These are phyloP conservation scores for Posidonia australis DNA, from an alignment of 106 monocot genomes.

Conservation along the genomic window DNA sequence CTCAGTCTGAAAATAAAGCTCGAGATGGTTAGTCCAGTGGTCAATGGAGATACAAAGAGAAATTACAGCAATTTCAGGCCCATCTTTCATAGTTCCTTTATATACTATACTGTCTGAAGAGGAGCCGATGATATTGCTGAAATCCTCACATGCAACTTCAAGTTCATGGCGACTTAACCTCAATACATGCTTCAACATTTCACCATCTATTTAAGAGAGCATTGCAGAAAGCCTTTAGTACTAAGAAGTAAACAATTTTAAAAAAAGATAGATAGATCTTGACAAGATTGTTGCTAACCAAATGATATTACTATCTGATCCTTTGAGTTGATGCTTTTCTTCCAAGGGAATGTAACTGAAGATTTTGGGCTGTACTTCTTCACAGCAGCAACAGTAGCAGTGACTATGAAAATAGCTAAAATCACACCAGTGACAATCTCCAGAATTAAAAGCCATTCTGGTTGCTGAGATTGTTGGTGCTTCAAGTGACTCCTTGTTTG, in stretches of 20 bases:
- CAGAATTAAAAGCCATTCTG: conserved; percentile 67
- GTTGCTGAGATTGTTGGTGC: conserved; percentile 33
- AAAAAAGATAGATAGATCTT: background rate
- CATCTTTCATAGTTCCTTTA: conserved; percentile 79
- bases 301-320: conserved; percentile 30
- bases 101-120: conserved; percentile 60
- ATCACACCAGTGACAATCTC: conserved; percentile 53
- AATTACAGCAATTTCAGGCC: conserved; percentile 82
- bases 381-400: conserved; percentile 10
- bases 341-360: conserved; percentile 27
- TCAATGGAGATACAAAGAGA: conserved; percentile 51
- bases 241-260: background rate
- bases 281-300: conserved; percentile 21
- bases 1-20: conserved; percentile 73
- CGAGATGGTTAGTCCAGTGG: conserved; percentile 61
- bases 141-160: conserved; percentile 92
- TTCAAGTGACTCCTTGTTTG: conserved; percentile 2
- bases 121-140: conserved; percentile 94
- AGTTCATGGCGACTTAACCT: conserved; percentile 60
- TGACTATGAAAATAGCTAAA: conserved; percentile 30
- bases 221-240: conserved; percentile 2
- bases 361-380: conserved; percentile 36
- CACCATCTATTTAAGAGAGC: conserved; percentile 30
- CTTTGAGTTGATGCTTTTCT: conserved; percentile 26
- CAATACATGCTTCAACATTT: conserved; percentile 46